Conservation (phyloP, 2,329 filamentous ascomycete genomes). For the Fusarium sp. region DNA sequence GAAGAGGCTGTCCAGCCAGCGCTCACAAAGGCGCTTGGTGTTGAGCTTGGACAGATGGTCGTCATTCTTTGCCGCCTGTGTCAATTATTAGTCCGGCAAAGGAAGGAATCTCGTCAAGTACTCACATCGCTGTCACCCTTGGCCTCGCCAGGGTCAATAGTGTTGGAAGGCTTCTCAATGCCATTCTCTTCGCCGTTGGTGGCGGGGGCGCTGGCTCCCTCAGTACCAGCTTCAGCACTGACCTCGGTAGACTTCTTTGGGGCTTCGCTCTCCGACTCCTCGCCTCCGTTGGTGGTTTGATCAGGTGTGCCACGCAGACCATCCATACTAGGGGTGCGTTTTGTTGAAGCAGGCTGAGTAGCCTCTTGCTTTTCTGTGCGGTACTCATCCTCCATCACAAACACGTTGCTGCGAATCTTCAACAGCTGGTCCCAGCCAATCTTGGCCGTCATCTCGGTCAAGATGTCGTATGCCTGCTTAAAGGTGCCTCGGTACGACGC, state of each 20-base stretch:
- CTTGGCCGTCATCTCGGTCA: constrained; percentile 95
- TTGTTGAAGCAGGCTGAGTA: constrained; percentile 58
- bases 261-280: constrained; percentile 51
- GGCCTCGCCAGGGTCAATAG: constrained; percentile 79
- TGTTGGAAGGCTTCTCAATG: constrained; percentile 84
- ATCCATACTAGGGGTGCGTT: constrained; percentile 83
- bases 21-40: constrained; percentile 96
- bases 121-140: constrained; percentile 79
- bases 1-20: constrained; percentile 98
- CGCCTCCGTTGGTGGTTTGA: constrained; percentile 62
- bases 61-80: constrained; percentile 74
- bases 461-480: constrained; percentile 89
- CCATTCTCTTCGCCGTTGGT: constrained; percentile 56
- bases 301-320: constrained; percentile 79
- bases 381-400: constrained; percentile 99
- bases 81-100: constrained; percentile 29
- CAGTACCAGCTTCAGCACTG: constrained; percentile 44
- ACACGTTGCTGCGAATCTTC: constrained; percentile 94
- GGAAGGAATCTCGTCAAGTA: neutral
- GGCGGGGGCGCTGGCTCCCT: constrained; percentile 26
- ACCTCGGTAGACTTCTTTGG: constrained; percentile 48
- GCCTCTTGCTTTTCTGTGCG: constrained; percentile 83
- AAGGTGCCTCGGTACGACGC: constrained; percentile 95
- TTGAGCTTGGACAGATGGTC: constrained; percentile 89
- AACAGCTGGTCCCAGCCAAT: constrained; percentile 98